phyloP scores from a whole-genome alignment of 2,329 filamentous ascomycete species.

The Gliomastix tumulicola region DNA sequence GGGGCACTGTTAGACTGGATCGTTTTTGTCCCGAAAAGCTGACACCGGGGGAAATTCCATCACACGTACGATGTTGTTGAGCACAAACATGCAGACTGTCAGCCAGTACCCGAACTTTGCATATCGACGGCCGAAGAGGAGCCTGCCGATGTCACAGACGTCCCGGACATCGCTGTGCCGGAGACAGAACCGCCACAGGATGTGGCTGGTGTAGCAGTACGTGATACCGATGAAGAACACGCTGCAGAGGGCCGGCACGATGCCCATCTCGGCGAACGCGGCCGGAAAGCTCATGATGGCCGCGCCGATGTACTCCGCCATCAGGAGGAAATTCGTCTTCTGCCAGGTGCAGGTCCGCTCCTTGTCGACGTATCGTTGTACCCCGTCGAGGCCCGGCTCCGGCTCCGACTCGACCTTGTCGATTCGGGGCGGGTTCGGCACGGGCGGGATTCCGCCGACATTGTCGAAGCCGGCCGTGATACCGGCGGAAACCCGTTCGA shows the following conservation, averaged over 20 bases:
- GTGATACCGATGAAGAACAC: not conserved
- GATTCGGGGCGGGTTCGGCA: too few species aligned
- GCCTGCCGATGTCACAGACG: conserved; percentile 1
- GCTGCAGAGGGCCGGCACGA: not conserved
- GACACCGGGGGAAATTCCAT: too few species aligned
- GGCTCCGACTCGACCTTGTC: too few species aligned
- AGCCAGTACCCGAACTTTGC: not conserved
- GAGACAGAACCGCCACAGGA: conserved; percentile 3
- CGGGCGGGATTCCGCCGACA: too few species aligned
- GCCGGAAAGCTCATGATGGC: not conserved
- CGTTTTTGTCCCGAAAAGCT: too few species aligned
- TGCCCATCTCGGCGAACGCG: not conserved
- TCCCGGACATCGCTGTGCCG: conserved; percentile 1
- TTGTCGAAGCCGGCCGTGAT: too few species aligned
- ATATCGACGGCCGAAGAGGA: not conserved
- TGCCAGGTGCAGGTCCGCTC: conserved; percentile 1
- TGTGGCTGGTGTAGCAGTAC: not conserved
- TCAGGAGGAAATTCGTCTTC: not conserved
- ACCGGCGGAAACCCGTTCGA: too few species aligned
- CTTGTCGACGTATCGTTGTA: too few species aligned
- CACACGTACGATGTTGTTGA: conserved; percentile 5
- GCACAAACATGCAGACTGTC: conserved; percentile 1
- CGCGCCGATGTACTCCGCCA: not conserved
- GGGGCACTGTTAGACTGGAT: too few species aligned
- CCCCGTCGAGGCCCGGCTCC: too few species aligned